Conservation (phyloP, 768 basidiomycete species). For the Termitomyces sp. region DNA sequence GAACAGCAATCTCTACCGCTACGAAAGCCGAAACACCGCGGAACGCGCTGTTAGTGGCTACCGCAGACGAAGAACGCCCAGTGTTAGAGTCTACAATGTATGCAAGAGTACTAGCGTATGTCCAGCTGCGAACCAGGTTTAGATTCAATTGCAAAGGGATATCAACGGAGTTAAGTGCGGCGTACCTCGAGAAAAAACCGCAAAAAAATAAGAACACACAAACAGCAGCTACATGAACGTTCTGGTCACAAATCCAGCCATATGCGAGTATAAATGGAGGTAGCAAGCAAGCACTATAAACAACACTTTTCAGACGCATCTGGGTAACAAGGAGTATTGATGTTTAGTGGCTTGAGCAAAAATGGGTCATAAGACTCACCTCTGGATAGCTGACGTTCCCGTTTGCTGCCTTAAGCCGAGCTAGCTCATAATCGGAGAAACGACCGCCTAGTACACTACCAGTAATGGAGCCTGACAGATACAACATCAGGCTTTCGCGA, state of each 20-base stretch:
- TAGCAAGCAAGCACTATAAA: constrained; percentile 53
- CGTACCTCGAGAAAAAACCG: constrained; percentile 77
- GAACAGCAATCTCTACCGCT: constrained; percentile 70
- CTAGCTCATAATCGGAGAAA: constrained; percentile 43
- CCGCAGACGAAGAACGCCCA: constrained; percentile 74
- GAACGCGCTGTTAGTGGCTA: constrained; percentile 75
- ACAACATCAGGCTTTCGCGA: background rate
- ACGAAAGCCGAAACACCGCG: constrained; percentile 70
- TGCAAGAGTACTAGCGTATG: constrained; percentile 71
- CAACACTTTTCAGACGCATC: constrained; percentile 73
- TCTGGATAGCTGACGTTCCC: constrained; percentile 57
- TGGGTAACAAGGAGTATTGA: constrained; percentile 21
- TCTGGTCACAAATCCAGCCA: constrained; percentile 71
- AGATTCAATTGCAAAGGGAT: background rate
- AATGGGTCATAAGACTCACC: constrained; percentile 35
- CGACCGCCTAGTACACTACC: constrained; percentile 46
- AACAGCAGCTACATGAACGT: constrained; percentile 62
- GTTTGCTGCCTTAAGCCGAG: constrained; percentile 36
- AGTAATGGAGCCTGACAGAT: constrained; percentile 31
- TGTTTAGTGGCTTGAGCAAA: background rate
- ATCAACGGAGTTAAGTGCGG: background rate
- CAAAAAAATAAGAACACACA: constrained; percentile 70
- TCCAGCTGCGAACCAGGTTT: constrained; percentile 33
- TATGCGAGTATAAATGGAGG: constrained; percentile 66
- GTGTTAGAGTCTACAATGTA: constrained; percentile 87